phyloP scores from a whole-genome alignment of 306 rosid genomes.

The Rosa rugosa region DNA sequence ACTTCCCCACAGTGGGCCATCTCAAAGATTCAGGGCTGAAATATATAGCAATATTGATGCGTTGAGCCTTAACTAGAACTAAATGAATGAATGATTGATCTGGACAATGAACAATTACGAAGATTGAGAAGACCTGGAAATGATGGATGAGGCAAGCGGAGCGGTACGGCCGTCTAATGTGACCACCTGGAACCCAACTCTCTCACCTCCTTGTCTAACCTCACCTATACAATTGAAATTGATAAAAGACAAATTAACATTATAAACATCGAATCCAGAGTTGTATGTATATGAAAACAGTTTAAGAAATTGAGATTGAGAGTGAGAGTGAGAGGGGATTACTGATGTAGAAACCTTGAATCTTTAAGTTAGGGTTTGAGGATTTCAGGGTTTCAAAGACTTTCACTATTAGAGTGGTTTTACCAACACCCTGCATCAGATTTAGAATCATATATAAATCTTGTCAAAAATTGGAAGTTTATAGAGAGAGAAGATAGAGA shows the following conservation, averaged over 20 bases:
- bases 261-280: neutral
- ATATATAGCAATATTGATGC: conserved; percentile 1
- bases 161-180: conserved; percentile 70
- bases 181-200: conserved; percentile 78
- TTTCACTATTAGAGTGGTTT: conserved; percentile 63
- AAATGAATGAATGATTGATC: neutral
- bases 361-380: conserved; percentile 57
- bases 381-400: conserved; percentile 56
- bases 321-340: neutral
- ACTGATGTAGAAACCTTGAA: conserved; percentile 85
- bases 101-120: no score
- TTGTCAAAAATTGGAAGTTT: neutral
- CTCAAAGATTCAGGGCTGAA: conserved; percentile 57
- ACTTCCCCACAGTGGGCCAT: conserved; percentile 89
- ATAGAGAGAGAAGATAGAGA: neutral
- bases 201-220: conserved; percentile 50
- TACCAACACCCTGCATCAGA: conserved; percentile 67
- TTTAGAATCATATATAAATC: neutral
- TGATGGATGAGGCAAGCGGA: conserved; percentile 63
- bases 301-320: neutral
- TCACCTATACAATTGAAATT: conserved; percentile 46
- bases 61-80: neutral
- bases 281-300: neutral
- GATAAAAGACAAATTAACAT: conserved; percentile 5
- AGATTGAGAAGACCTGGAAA: conserved; percentile 45